Evolutionary conservation across 2,329 filamentous ascomycete species (phyloP).

Genomic region (Sclerotinia glacialis): DNA sequence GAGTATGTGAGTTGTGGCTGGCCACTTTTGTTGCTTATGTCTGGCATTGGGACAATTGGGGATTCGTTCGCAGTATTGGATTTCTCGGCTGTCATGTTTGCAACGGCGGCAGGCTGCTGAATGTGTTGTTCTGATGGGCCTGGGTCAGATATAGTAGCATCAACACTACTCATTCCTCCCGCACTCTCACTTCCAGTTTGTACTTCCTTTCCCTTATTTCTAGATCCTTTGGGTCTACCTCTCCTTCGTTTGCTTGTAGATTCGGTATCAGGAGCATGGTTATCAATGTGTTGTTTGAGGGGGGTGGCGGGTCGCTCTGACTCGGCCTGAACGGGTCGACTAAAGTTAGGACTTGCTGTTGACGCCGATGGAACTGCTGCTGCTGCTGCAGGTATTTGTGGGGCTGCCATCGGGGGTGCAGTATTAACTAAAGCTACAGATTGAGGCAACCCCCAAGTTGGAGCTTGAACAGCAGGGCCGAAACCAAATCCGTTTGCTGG

Average conservation of each 20-base stretch:
- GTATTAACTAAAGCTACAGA: constrained; percentile 35
- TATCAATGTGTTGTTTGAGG: constrained; percentile 27
- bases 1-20: constrained; percentile 27
- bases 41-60: constrained; percentile 18
- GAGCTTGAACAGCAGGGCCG: constrained; percentile 36
- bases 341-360: constrained; percentile 13
- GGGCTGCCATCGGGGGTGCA: constrained; percentile 26
- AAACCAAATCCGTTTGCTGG: constrained; percentile 38
- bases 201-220: constrained; percentile 43
- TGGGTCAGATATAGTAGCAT: constrained; percentile 16
- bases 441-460: constrained; percentile 36
- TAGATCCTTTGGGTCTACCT: constrained; percentile 52
- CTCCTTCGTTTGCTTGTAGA: constrained; percentile 38
- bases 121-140: constrained; percentile 27
- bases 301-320: constrained; percentile 30
- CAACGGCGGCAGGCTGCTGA: constrained; percentile 27
- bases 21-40: constrained; percentile 40
- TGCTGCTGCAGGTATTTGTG: constrained; percentile 16
- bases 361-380: constrained; percentile 7
- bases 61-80: constrained; percentile 23
- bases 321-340: constrained; percentile 25
- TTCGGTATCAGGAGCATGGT: constrained; percentile 23
- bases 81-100: constrained; percentile 25
- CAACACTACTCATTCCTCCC: constrained; percentile 2
- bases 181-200: constrained; percentile 19